A percentile compares a stretch with the other conserved stretches of the same genome.
These are phyloP conservation scores for Phytophthora lateralis DNA, from an alignment of 352 stramenopile species.

Conservation along the genomic window DNA sequence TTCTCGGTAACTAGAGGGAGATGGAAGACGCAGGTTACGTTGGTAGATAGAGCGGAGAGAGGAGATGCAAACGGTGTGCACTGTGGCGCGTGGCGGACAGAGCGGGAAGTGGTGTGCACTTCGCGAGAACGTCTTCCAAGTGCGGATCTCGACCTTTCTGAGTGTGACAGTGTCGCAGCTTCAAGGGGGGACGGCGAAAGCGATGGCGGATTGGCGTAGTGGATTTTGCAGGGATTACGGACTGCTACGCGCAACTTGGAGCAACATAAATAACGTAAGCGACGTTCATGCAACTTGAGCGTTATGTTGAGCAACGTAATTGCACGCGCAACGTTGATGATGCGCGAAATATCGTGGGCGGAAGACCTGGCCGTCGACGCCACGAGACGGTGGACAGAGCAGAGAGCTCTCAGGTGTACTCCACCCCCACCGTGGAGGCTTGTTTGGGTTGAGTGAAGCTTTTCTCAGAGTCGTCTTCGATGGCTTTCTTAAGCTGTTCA, in stretches of 20 bases:
- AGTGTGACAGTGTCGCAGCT: slow-evolving; percentile 22
- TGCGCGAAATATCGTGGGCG: not conserved
- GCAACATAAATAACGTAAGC: not conserved
- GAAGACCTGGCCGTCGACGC: not conserved
- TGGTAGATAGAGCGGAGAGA: not conserved
- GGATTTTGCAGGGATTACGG: slow-evolving; percentile 16
- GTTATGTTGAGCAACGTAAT: not conserved
- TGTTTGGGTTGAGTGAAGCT: too few relatives aligned
- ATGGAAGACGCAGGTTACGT: not conserved
- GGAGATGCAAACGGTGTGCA: not conserved
- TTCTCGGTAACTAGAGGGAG: not conserved
- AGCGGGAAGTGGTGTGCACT: not conserved
- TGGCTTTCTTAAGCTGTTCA: too few relatives aligned
- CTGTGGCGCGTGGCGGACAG: not conserved
- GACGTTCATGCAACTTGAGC: not conserved
- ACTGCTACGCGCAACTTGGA: not conserved
- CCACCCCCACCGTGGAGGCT: too few relatives aligned
- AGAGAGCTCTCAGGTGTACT: not conserved
- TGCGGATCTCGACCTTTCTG: slow-evolving; percentile 15
- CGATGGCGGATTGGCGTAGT: slow-evolving; percentile 2
- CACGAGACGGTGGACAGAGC: not conserved
- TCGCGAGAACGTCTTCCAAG: slow-evolving; percentile 1
- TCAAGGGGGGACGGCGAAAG: slow-evolving; percentile 20
- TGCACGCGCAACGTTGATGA: not conserved
- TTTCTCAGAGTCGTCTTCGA: too few relatives aligned